These are phyloP conservation scores for Pseudocercospora macadamiae DNA, from an alignment of 2,329 filamentous ascomycete species.

Conservation along the genomic window DNA sequence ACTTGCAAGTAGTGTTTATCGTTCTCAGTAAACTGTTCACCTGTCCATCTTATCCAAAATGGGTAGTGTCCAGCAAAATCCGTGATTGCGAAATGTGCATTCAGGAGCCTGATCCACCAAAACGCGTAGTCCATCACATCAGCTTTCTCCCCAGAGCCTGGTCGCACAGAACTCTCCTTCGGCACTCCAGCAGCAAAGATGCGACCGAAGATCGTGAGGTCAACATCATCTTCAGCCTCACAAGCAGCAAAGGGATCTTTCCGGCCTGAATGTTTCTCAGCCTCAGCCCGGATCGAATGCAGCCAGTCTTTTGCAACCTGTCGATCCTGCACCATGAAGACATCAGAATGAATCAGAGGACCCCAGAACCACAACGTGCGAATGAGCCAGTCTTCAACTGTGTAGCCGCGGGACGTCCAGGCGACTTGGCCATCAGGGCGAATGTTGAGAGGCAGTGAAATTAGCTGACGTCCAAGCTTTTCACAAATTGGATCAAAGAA, in stretches of 20 bases:
- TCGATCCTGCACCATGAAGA: background rate
- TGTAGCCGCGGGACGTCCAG: conserved; percentile 3
- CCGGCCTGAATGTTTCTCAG: background rate
- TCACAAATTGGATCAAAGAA: conserved; percentile 8
- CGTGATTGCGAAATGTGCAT: conserved; percentile 4
- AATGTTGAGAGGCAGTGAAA: background rate
- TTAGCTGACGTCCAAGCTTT: background rate
- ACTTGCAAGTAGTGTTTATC: background rate
- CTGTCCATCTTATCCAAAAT: background rate
- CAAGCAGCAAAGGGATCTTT: background rate
- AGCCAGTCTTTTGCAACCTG: conserved; percentile 1
- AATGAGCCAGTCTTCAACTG: conserved; percentile 5
- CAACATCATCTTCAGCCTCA: background rate
- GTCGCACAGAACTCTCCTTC: background rate
- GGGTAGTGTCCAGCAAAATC: conserved; percentile 1
- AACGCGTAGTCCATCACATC: conserved; percentile 1
- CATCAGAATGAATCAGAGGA: conserved; percentile 6
- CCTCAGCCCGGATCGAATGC: background rate
- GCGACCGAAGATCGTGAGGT: background rate
- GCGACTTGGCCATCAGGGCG: conserved; percentile 3
- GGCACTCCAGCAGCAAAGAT: background rate
- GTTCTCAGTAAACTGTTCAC: background rate
- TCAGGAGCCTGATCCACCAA: conserved; percentile 10
- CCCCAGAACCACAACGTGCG: conserved; percentile 1
- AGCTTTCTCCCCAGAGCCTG: background rate